Evolutionary conservation across 768 basidiomycete genomes (phyloP).

Genomic region (Jaapia argillacea): DNA sequence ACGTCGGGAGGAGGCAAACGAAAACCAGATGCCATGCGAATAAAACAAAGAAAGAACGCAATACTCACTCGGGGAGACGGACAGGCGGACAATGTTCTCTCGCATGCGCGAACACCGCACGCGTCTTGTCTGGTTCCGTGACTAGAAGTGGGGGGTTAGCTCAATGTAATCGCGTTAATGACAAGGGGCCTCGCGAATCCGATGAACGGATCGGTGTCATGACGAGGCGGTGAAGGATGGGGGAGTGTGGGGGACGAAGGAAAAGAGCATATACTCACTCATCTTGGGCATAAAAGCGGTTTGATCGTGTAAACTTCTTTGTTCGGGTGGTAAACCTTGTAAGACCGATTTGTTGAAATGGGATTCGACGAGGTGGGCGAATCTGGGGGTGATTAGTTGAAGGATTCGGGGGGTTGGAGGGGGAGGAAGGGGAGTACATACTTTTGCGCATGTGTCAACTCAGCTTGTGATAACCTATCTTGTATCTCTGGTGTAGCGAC

Average conservation of each 20-base stretch:
- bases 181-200: too few relatives aligned
- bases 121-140: constrained; percentile 62
- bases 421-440: constrained; percentile 20
- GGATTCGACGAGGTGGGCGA: constrained; percentile 63
- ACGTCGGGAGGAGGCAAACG: too few relatives aligned
- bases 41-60: too few relatives aligned
- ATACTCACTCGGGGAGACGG: constrained; percentile 62
- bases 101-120: constrained; percentile 78
- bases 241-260: neutral
- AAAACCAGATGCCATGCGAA: too few relatives aligned
- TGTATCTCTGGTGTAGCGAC: constrained; percentile 62
- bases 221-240: too few relatives aligned
- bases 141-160: too few relatives aligned
- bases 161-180: too few relatives aligned
- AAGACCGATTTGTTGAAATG: constrained; percentile 78
- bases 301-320: constrained; percentile 70
- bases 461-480: constrained; percentile 70
- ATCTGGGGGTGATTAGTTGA: constrained; percentile 30
- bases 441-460: constrained; percentile 75
- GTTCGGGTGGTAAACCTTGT: constrained; percentile 68
- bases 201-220: too few relatives aligned
- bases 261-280: constrained; percentile 33
- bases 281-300: constrained; percentile 64
- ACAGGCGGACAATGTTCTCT: constrained; percentile 58
- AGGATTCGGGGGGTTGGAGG: neutral